Conservation (phyloP, 495 filamentous ascomycete genomes). For the Achaetomiella virescens region DNA sequence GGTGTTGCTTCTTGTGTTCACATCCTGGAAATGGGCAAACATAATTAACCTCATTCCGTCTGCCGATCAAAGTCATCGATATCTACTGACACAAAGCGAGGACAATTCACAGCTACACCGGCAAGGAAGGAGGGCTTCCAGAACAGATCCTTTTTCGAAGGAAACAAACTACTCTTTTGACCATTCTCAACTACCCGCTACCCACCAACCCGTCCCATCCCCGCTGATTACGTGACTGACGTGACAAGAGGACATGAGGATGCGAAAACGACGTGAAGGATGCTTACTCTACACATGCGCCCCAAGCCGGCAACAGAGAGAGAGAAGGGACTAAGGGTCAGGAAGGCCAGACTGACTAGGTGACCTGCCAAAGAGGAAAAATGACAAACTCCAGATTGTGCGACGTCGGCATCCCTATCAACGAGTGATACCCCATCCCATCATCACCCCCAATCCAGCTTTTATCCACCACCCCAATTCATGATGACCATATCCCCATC, state of each 20-base stretch:
- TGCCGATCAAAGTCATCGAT: too few relatives aligned
- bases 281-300: neutral
- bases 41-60: too few relatives aligned
- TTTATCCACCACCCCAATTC: neutral
- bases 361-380: neutral
- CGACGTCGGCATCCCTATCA: neutral
- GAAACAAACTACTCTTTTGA: neutral
- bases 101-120: too few relatives aligned
- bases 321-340: neutral
- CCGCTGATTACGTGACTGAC: neutral
- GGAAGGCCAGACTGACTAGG: neutral
- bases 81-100: too few relatives aligned
- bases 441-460: neutral
- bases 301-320: neutral
- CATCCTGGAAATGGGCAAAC: too few relatives aligned
- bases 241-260: neutral
- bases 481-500: neutral
- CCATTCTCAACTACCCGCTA: constrained; percentile 6
- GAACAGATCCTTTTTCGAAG: neutral
- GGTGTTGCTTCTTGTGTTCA: too few relatives aligned
- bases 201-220: neutral
- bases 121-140: neutral
- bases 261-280: neutral
- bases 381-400: too few relatives aligned
- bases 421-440: neutral